Base-by-base conservation (phyloP, 108 stramenopile species). In the Cyclostephanos invisitatus region DNA sequence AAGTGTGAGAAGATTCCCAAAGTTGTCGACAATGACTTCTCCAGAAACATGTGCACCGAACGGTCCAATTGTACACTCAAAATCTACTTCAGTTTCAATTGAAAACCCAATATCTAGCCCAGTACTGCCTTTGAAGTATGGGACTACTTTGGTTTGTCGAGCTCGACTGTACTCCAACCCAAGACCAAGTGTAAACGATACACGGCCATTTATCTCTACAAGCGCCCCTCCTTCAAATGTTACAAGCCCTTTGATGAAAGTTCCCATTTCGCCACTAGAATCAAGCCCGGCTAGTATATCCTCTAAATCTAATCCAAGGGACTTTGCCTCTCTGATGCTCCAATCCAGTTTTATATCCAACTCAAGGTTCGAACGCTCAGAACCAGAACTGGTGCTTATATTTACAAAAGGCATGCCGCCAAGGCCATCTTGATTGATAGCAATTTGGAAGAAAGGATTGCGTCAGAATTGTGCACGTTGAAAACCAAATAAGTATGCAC, bases 101-200 rank as follows among this genome's bases (percentile, higher is more conserved):
- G 24, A 22, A 37, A 81, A 81, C n/a, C 11, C 35, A 11, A 71
- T 21, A 20, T n/a, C 50, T 8, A 75, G 38, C 17, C 80, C 80
- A 2, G 80, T 75, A 28, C 42, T 58, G 25, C 80, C 80, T 49
- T 49, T 70, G 37, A 81, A 44, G 50, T 74, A 81, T 12, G 61
- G 70, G 72, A 37, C 64, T 7, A 75, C 44, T 42, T 28, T 59
- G 6, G 15, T 56, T 59, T 46, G 25, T 6, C 54, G 29, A 48
- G 42, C 3, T 9, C 44, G 63, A 25, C 20, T 58, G 46, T 67
- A 70, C 58, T 70, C 70, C 47, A 72, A 11, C 8, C 79, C 79
- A 14, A 80, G 27, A 9, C 73, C 79, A 5, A 80, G 28, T 3
- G 62, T 44, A 42, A 80, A 69, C 18, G 53, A 28, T 17, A 80